phyloP scores from a whole-genome alignment of 768 basidiomycete genomes.

The Xanthoconium stramineum region DNA sequence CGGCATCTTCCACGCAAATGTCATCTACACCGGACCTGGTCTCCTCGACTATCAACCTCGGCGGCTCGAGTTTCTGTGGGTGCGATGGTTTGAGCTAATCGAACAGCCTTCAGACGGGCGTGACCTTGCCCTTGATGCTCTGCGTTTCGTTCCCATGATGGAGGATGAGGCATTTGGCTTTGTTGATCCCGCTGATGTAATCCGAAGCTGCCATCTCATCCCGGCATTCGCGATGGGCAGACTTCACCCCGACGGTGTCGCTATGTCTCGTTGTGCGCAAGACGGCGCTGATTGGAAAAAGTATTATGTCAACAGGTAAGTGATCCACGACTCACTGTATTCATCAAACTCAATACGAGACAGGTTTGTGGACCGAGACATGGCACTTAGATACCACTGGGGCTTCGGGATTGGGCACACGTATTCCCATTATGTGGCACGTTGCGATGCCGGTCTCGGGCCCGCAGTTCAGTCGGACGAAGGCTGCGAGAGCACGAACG shows the following conservation, averaged over 20 bases:
- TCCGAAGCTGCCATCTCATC: neutral
- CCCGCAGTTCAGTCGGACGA: too few relatives aligned
- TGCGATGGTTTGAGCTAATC: neutral
- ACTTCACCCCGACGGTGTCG: neutral
- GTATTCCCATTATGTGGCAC: too few relatives aligned
- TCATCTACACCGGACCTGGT: neutral
- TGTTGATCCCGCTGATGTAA: neutral
- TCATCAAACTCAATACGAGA: too few relatives aligned
- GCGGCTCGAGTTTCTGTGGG: too few relatives aligned
- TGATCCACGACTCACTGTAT: too few relatives aligned
- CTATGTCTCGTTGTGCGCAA: neutral
- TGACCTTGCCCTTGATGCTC: neutral
- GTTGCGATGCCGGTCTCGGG: too few relatives aligned
- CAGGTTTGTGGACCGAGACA: too few relatives aligned
- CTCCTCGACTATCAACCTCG: neutral
- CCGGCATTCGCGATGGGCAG: neutral
- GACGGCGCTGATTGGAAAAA: neutral
- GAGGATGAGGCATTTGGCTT: neutral
- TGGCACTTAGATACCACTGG: too few relatives aligned
- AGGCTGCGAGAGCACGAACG: too few relatives aligned
- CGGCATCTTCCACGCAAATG: neutral
- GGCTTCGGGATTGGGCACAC: too few relatives aligned
- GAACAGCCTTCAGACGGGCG: neutral
- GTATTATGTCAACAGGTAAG: neutral
- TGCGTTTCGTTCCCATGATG: neutral